Evolutionary conservation across 2,329 filamentous ascomycete genomes (phyloP), one percentile per base, ranked within the genome.

Genomic region (Juglanconis oblonga): DNA sequence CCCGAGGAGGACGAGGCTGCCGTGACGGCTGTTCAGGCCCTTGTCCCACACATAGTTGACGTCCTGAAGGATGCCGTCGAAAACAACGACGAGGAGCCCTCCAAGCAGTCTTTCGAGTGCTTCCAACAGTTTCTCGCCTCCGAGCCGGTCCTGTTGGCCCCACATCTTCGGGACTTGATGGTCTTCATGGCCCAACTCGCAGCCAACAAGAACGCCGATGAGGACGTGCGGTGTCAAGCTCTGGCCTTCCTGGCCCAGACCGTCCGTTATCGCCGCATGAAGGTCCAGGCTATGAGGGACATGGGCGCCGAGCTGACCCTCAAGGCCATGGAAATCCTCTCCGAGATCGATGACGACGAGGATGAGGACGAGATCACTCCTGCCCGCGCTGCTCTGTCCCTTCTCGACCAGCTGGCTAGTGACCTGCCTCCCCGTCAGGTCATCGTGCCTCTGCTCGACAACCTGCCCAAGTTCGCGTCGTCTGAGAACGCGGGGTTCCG

Each of bases 121-220:
- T 97, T 98, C 84, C 95, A 98, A 80, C 95, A 91, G 54, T 88
- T 97, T 69, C 85, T 99, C 57, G 90, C 90, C 65, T 97, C 92
- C 73, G 94, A 97, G 73, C 89, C 91, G 35, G 85, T 91, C 51
- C 84, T 98, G 54, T 80, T 98, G 55, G 90, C 88, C 66, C 82
- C 85, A 58, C 93, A 97, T 78, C 91, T 99, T 71, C 91, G 89
- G 72, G 92, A 97, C 69, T 84, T 99, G 8, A 83, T 97, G 62
- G 86, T 90, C 67, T 97, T 98, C 81, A 98, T 98, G 91, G 89
- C 96, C 69, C 88, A 95, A 62, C 82, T 99, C 57, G 86, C 90
- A 51, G 83, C 84, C 68, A 91, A 96, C 76, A 89, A 83, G 49
- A 81, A 89, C 44, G 82, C 91, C 49, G 89, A 93, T 49, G 91